Evolutionary conservation across 2,329 filamentous ascomycete species (phyloP).

Genomic region (Fusarium sp.): DNA sequence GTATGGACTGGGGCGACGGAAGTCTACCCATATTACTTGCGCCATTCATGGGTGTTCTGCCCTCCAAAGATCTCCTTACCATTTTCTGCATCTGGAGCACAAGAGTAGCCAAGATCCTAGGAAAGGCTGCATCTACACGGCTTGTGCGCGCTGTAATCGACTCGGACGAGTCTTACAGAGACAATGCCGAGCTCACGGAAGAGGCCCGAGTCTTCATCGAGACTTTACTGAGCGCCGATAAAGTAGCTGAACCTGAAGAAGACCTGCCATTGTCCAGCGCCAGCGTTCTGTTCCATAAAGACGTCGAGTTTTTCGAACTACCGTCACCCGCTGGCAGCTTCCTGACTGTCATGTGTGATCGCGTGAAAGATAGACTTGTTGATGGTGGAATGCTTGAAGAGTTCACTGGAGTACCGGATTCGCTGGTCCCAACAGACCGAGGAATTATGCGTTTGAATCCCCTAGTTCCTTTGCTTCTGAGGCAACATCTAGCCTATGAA

Average conservation of each 20-base stretch:
- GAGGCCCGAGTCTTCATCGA: not conserved
- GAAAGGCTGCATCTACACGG: not conserved
- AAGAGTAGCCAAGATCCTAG: not conserved
- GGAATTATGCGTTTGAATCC: not conserved
- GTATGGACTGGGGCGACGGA: not conserved
- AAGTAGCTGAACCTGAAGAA: not conserved
- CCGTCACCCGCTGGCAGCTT: not conserved
- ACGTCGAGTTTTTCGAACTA: not conserved
- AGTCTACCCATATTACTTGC: not conserved
- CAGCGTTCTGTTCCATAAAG: not conserved
- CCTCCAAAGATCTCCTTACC: not conserved
- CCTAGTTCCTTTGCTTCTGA: not conserved
- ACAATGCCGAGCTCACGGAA: not conserved
- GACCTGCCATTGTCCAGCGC: not conserved
- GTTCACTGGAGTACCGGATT: not conserved
- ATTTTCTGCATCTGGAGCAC: not conserved
- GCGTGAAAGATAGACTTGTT: not conserved
- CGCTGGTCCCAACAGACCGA: not conserved
- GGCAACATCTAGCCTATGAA: not conserved
- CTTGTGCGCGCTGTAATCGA: not conserved
- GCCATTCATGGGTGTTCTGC: not conserved
- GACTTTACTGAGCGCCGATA: not conserved
- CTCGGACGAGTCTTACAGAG: not conserved
- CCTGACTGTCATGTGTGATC: not conserved
- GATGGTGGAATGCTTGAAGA: not conserved